Conservation (phyloP, 2,329 filamentous ascomycete species). For the Bisporella sp. region DNA sequence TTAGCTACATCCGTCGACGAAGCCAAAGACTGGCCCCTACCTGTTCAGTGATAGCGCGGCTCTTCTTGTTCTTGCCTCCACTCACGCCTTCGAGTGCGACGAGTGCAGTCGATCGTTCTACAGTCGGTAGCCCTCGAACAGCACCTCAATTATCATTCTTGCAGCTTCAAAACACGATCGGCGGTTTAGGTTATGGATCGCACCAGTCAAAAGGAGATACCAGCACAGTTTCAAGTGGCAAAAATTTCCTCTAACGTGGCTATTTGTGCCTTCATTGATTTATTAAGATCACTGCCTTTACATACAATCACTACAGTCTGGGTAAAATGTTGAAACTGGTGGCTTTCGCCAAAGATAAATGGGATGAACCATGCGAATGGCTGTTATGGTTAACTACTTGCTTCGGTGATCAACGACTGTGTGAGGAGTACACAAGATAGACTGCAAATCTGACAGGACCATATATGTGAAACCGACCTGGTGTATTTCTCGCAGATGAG, state of each 20-base stretch:
- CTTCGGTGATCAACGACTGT: slow-evolving; percentile 11
- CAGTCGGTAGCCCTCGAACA: slow-evolving; percentile 9
- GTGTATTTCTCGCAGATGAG: too few species aligned
- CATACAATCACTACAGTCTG: slow-evolving; percentile 13
- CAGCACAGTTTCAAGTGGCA: slow-evolving; percentile 5
- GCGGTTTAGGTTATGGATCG: slow-evolving; percentile 5
- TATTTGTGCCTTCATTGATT: slow-evolving; percentile 5
- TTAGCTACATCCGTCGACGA: too few species aligned
- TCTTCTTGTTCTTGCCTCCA: too few species aligned
- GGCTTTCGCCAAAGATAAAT: slow-evolving; percentile 13
- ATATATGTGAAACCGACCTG: too few species aligned
- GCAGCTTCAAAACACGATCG: slow-evolving; percentile 7
- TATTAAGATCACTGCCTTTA: slow-evolving; percentile 7
- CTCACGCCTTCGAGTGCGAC: slow-evolving; percentile 8
- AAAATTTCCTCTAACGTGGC: slow-evolving; percentile 2
- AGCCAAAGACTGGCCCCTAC: too few species aligned
- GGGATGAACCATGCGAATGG: slow-evolving; percentile 13
- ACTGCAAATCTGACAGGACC: too few species aligned
- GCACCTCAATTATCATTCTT: slow-evolving; percentile 7
- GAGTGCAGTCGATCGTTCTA: slow-evolving; percentile 6
- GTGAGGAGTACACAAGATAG: slow-evolving; percentile 3
- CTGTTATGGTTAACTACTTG: slow-evolving; percentile 15
- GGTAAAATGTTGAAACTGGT: slow-evolving; percentile 13
- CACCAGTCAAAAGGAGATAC: too few species aligned
- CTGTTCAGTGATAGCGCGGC: too few species aligned